A percentile compares a stretch with the other conserved stretches of the same genome.
Conservation (phyloP, 441 rosid genomes). For the Populus trichocarpa region DNA sequence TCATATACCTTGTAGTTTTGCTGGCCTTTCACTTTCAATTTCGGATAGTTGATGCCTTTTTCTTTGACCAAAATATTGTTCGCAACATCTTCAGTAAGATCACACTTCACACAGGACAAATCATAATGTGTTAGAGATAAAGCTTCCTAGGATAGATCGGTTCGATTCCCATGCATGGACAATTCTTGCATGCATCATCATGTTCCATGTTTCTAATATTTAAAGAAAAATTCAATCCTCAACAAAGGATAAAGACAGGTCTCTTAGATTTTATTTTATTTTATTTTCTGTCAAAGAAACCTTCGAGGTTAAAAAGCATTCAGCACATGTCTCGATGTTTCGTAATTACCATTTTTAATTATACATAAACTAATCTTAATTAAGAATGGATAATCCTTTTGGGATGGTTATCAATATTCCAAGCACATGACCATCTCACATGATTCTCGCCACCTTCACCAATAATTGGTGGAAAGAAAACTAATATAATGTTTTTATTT, state of each 20-base stretch:
- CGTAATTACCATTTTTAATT: too few relatives aligned
- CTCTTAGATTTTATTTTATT: not conserved
- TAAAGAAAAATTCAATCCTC: not conserved
- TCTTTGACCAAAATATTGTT: too few relatives aligned
- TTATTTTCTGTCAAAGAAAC: too few relatives aligned
- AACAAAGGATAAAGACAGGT: not conserved
- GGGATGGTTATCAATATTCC: slow-evolving; percentile 9
- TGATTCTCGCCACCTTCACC: slow-evolving; percentile 25
- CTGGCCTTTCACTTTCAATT: too few relatives aligned
- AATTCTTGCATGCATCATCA: slow-evolving; percentile 3
- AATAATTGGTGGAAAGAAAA: slow-evolving; percentile 23
- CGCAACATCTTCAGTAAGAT: not conserved
- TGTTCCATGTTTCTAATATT: not conserved
- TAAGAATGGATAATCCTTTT: too few relatives aligned
- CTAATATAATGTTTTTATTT: not conserved
- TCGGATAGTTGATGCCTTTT: too few relatives aligned
- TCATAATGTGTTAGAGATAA: not conserved
- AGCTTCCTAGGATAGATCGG: not conserved
- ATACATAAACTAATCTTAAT: too few relatives aligned
- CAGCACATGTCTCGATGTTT: too few relatives aligned
- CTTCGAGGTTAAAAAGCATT: too few relatives aligned
- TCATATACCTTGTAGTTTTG: too few relatives aligned
- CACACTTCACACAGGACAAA: not conserved
- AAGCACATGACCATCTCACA: slow-evolving; percentile 9
- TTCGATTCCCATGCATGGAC: not conserved